Evolutionary conservation across 2,329 filamentous ascomycete genomes (phyloP).

Genomic region (Macrophomina pseudophaseolina): DNA sequence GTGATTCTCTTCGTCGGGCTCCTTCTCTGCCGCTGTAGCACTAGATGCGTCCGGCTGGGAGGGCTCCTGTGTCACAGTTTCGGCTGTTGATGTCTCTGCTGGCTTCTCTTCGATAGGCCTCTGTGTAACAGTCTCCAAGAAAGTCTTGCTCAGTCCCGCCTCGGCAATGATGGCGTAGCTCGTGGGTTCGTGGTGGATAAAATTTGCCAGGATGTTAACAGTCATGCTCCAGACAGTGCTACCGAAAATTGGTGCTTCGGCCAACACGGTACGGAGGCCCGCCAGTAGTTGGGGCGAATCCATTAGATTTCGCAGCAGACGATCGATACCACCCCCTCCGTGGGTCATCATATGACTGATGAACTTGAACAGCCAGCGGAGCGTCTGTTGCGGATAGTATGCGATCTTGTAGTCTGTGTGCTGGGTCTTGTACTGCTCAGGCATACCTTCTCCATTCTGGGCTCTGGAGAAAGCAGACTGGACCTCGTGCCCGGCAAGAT

Average conservation of each 20-base stretch:
- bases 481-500: slow-evolving; percentile 81
- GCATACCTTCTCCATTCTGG: slow-evolving; percentile 73
- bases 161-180: slow-evolving; percentile 96
- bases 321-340: slow-evolving; percentile 82
- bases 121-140: slow-evolving; percentile 78
- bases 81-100: slow-evolving; percentile 31
- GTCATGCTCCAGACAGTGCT: slow-evolving; percentile 96
- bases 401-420: slow-evolving; percentile 92
- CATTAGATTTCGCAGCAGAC: slow-evolving; percentile 87
- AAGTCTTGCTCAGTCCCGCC: slow-evolving; percentile 84
- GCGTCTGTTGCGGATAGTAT: slow-evolving; percentile 88
- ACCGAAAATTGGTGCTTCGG: slow-evolving; percentile 79
- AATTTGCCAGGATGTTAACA: slow-evolving; percentile 88
- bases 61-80: background rate
- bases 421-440: slow-evolving; percentile 73
- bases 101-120: slow-evolving; percentile 41
- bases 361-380: slow-evolving; percentile 95
- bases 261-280: slow-evolving; percentile 80
- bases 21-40: background rate
- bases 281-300: slow-evolving; percentile 86
- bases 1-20: slow-evolving; percentile 25
- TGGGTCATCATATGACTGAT: slow-evolving; percentile 93
- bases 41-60: background rate
- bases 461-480: slow-evolving; percentile 69
- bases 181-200: slow-evolving; percentile 98